Conservation (phyloP, 495 filamentous ascomycete species). For the Penicillium nucicola region DNA sequence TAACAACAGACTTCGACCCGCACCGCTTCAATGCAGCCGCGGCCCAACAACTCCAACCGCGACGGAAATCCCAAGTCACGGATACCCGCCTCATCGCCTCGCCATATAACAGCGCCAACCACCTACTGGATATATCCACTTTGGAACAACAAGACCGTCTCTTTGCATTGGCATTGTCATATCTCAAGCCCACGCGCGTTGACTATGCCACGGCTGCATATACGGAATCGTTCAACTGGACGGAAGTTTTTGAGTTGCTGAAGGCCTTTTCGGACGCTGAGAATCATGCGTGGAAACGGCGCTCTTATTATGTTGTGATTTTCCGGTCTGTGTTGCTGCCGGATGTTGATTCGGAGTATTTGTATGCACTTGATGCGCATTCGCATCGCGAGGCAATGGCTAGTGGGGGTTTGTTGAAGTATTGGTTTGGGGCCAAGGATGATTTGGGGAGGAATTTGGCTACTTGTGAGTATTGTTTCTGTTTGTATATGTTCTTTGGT, state of each 20-base stretch:
- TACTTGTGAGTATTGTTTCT: conserved; percentile 51
- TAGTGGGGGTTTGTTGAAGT: conserved; percentile 84
- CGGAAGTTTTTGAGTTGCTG: conserved; percentile 55
- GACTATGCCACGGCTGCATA: conserved; percentile 80
- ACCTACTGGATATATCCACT: conserved; percentile 67
- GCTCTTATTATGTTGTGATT: conserved; percentile 75
- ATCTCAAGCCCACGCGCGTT: conserved; percentile 54
- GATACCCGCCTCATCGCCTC: conserved; percentile 56
- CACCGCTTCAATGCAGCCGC: conserved; percentile 36
- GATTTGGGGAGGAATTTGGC: conserved; percentile 64
- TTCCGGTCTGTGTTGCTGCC: conserved; percentile 70
- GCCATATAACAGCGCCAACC: conserved; percentile 64
- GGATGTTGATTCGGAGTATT: conserved; percentile 55
- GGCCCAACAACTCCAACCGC: conserved; percentile 16
- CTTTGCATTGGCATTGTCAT: conserved; percentile 66
- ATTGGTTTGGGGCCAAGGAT: conserved; percentile 77
- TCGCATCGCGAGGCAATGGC: conserved; percentile 74
- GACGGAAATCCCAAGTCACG: conserved; percentile 3
- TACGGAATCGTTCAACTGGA: conserved; percentile 75
- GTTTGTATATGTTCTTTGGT: neutral
- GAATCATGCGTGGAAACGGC: conserved; percentile 57
- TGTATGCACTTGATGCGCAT: conserved; percentile 66
- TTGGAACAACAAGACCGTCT: conserved; percentile 63
- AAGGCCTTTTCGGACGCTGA: conserved; percentile 33
- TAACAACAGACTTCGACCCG: conserved; percentile 33